Evolutionary conservation across 1,284 basidiomycete species (phyloP), one percentile per base, ranked within the genome.

Genomic region (Trichosporon sp.): DNA sequence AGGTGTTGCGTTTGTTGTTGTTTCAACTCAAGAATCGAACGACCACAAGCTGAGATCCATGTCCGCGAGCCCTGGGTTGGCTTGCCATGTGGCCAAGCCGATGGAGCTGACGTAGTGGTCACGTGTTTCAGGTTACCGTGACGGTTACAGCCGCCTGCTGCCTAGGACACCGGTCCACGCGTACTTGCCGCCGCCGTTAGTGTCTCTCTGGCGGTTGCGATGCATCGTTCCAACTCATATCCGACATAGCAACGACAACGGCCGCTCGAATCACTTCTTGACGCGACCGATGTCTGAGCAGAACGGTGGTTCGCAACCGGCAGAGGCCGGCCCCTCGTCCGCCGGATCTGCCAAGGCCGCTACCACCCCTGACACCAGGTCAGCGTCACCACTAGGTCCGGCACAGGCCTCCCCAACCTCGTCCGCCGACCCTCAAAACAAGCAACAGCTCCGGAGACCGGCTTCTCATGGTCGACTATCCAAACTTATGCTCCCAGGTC

Each of bases 401-500:
- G 40, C 66, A 40, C 36, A 58, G 63, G 27, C 25, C 19, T 16
- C 61, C 21, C 27, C 58, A 8, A 37, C 25, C 9, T 13, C 61
- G 21, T 32, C 58, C 5, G 9, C 9, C 32, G n/a, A 33, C 25
- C 25, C 36, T 54, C 49, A 29, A 54, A 54, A 54, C 49, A 54
- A 29, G 21, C 62, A 56, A 25, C 31, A 46, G 11, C 69, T 76
- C 14, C 69, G 73, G 3, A 60, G 73, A n/a, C 71, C 73, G 21
- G 70, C 75, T 0, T 77, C 74, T 0, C 73, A 74, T 58, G 71
- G 74, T 14, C 69, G 75, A 16, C 64, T 78, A 1, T 64, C 73
- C 3, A 71, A 73, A 60, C 70, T 78, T n/a, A 73, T 79, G 73
- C 56, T 69, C 6, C 72, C 73, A 3, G 74, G 75, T 0, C 37